These are phyloP conservation scores for Ampelomyces quisqualis DNA, from an alignment of 2,329 filamentous ascomycete genomes.

Conservation along the genomic window DNA sequence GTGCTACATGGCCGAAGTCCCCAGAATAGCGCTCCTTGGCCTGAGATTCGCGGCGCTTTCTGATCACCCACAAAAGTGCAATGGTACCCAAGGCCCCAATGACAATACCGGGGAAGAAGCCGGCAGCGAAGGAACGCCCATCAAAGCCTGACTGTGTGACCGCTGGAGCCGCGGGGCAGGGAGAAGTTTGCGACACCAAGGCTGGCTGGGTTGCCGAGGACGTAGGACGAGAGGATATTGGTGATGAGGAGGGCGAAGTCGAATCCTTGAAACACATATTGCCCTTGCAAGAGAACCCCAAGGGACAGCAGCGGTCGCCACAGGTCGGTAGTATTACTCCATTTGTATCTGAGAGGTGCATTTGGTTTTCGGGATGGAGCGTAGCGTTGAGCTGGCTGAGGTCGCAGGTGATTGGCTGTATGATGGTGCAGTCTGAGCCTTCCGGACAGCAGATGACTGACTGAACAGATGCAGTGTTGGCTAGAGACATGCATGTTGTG, in stretches of 20 bases:
- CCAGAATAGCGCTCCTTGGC: conserved; percentile 38
- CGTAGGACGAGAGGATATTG: conserved; percentile 20
- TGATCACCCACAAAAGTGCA: conserved; percentile 38
- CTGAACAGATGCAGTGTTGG: conserved; percentile 58
- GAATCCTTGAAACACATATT: conserved; percentile 55
- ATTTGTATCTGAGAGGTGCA: conserved; percentile 67
- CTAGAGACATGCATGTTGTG: conserved; percentile 59
- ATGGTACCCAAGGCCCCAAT: conserved; percentile 38
- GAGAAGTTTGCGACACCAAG: conserved; percentile 35
- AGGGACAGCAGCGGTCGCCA: conserved; percentile 66
- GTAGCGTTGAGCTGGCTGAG: conserved; percentile 61
- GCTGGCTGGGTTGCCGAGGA: conserved; percentile 32
- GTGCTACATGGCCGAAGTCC: conserved; percentile 42
- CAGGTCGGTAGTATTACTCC: conserved; percentile 58
- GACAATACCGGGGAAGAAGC: conserved; percentile 42
- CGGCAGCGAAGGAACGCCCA: conserved; percentile 42
- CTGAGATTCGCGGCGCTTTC: conserved; percentile 34
- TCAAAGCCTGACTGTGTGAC: conserved; percentile 28
- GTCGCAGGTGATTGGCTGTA: conserved; percentile 67
- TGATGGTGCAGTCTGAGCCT: conserved; percentile 58
- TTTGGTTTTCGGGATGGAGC: conserved; percentile 56
- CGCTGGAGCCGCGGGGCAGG: conserved; percentile 19
- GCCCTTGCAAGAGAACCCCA: conserved; percentile 65
- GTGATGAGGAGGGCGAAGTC: conserved; percentile 23
- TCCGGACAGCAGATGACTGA: conserved; percentile 71